Base-by-base conservation (phyloP, 805 yeast genomes). In the Lachancea lanzarotensis region DNA sequence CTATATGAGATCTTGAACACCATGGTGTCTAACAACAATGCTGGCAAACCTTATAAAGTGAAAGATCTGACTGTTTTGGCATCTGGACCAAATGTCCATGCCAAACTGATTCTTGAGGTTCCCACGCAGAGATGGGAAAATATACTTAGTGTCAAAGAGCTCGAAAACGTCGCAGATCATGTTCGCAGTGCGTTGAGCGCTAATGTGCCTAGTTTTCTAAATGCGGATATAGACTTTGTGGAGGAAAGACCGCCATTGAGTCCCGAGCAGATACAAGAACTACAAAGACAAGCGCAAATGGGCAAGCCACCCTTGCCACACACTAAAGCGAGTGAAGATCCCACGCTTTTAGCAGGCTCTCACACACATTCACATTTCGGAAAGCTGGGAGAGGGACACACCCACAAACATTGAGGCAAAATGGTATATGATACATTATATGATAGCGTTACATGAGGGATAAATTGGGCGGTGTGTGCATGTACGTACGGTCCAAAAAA, bases 61-160 rank as follows among this genome's bases (percentile, higher is more conserved):
- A 62, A 63, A 12, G 68, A 71, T 31, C 56, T 81, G 37, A 64
- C 76, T 2, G 68, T 80, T 2, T 59, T 80, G 52, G 65, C 78
- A 0, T 73, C 81, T 2, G 86, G 86, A 3, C 83, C 85, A 41
- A 76, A 78, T 48, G 65, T 65, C 2, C 69, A 70, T 40, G 68
- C 68, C 3, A 65, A 59, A 39, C 38, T 65, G 15, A 42, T 55
- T 1, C 47, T 72, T 18, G 66, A 63, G 49, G 71, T 65, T 8
- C 76, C 76, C n/a, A 25, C 55, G 20, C 76, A 71, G 51, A 68
- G 66, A 58, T 70, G 74, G 74, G 74, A 63, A 20, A 71, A 71
- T 45, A 68, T 68, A 3, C 52, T 72, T 40, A 68, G 60, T 12
- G 59, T 71, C 18, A 59, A 59, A 17, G 75, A 72, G 52, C 66